Conservation (phyloP, 2,329 filamentous ascomycete genomes). For the Pseudogymnoascus sp. region DNA sequence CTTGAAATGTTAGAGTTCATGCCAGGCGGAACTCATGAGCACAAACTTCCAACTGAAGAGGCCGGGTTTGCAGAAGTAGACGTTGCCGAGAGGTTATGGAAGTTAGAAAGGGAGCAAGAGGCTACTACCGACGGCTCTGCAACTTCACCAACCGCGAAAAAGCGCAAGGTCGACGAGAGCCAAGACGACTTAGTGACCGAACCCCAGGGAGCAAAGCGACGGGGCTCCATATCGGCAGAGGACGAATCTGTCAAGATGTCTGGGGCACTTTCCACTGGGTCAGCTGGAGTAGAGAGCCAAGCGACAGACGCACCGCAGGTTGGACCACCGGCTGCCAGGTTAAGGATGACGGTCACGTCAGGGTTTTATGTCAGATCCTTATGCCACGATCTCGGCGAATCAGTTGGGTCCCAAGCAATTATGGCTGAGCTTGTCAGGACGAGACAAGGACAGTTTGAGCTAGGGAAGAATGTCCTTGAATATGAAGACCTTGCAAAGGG, state of each 20-base stretch:
- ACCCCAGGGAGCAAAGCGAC: conserved; percentile 20
- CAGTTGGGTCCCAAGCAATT: conserved; percentile 70
- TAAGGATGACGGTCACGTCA: conserved; percentile 87
- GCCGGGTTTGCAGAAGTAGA: conserved; percentile 66
- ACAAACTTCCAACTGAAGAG: conserved; percentile 72
- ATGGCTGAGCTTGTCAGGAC: conserved; percentile 80
- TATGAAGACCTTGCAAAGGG: conserved; percentile 68
- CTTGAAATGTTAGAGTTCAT: conserved; percentile 79
- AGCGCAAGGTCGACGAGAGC: conserved; percentile 24
- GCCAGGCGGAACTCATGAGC: conserved; percentile 71
- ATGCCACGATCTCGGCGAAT: conserved; percentile 81
- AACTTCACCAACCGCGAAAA: conserved; percentile 25
- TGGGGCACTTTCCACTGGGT: conserved; percentile 21
- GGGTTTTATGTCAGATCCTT: conserved; percentile 96
- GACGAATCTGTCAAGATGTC: conserved; percentile 23
- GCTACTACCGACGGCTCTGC: conserved; percentile 30
- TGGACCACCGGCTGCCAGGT: conserved; percentile 66
- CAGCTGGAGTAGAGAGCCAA: conserved; percentile 15
- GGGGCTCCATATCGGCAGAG: conserved; percentile 12
- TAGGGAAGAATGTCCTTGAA: conserved; percentile 69
- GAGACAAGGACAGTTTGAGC: conserved; percentile 70
- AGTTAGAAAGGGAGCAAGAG: conserved; percentile 43
- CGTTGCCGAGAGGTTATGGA: conserved; percentile 65
- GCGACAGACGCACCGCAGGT: conserved; percentile 26
- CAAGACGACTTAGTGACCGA: conserved; percentile 26